Percentiles rank a stretch among this genome's conserved stretches.
phyloP scores from a whole-genome alignment of 108 stramenopile genomes.

The Skeletonema tropicum region DNA sequence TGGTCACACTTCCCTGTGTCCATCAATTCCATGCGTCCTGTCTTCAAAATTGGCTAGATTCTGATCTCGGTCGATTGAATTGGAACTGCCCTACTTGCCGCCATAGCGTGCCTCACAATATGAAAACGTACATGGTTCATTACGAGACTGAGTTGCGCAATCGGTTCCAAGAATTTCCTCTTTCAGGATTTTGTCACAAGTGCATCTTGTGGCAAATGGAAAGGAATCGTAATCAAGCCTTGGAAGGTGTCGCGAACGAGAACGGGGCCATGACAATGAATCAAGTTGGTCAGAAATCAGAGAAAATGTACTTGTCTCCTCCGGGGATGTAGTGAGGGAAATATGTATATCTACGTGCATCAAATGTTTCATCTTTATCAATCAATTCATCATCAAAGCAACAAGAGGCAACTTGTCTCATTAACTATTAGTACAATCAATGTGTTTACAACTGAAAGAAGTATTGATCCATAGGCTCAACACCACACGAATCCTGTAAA shows the following conservation, averaged over 20 bases:
- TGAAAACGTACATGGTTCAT: conserved; percentile 10
- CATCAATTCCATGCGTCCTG: conserved; percentile 27
- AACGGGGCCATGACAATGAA: background rate
- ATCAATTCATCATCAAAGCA: background rate
- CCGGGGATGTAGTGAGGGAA: background rate
- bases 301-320: background rate
- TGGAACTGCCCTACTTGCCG: conserved; percentile 29
- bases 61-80: conserved; percentile 11
- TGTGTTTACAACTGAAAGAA: conserved; percentile 60
- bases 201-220: conserved; percentile 25
- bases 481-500: conserved; percentile 84
- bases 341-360: background rate
- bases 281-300: background rate
- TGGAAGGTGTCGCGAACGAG: background rate
- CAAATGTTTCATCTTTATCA: background rate
- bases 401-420: background rate
- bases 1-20: conserved; percentile 26
- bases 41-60: conserved; percentile 16
- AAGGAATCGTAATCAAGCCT: conserved; percentile 3
- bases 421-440: background rate
- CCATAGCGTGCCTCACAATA: conserved; percentile 12
- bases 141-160: conserved; percentile 20
- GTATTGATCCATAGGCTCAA: conserved; percentile 81
- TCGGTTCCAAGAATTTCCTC: conserved; percentile 27
- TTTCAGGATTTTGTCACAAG: conserved; percentile 21